Evolutionary conservation across 352 stramenopile species (phyloP), one percentile per base, ranked within the genome.

Genomic region (Ochromonadaceae sp.): DNA sequence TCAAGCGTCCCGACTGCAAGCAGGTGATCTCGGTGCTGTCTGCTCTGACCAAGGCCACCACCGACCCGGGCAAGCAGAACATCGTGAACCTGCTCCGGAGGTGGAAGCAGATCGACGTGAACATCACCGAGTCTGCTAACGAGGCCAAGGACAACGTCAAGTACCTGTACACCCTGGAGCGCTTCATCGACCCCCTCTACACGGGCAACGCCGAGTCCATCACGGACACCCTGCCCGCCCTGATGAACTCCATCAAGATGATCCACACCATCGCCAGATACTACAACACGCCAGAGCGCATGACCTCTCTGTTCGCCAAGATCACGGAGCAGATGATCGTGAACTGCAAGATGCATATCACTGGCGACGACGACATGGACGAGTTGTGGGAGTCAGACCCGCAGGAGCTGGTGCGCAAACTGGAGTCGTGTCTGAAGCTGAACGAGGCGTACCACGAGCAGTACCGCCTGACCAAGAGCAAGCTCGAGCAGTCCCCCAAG

Each of bases 231-330:
- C 76, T 98, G 17, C 92, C 92, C 4, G 90, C 91, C 32, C 79
- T 98, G 2, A 95, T 98, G 77, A 98, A 98, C 76, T 96, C 86
- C 32, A 97, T 98, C 78, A 97, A 97, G 78, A 98, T 98, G 92
- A 97, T 98, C 66, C 91, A 97, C 70, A 96, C 88, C 12, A 98
- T 98, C 66, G 88, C 91, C 59, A 78, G 92, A 46, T 98, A 98
- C 67, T 98, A 98, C 79, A 97, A 97, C 72, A 97, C 89, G n/a
- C 92, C 83, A 4, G 91, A 98, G 68, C 81, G 91, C 32, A 97
- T 98, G 83, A 88, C 88, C 0, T 92, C 87, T 39, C 77, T 98
- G 52, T 95, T 98, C 61, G 82, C 82, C 1, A 97, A 97, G 72
- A 97, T 98, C 67, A 97, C 92, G 0, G 92, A 97, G 72, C 91